A percentile compares a stretch with the other conserved stretches of the same genome.
Evolutionary conservation across 1,139 yeast species (phyloP).

Genomic region (Yamadazyma epiphylla): DNA sequence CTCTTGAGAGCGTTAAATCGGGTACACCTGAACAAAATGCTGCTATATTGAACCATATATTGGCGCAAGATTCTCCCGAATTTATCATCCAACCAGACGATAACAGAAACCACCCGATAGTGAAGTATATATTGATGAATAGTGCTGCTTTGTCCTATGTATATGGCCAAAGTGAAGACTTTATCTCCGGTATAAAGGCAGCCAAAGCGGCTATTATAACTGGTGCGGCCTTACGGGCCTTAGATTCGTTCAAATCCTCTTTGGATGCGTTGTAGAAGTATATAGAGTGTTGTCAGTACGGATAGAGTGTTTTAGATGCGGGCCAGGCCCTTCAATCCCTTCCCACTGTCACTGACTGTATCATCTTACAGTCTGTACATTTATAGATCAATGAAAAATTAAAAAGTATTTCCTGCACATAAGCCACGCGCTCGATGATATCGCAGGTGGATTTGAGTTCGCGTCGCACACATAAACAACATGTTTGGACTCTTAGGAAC

Average conservation of each 20-base stretch:
- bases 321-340: no score
- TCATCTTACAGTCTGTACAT: slow-evolving; percentile 1
- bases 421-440: no score
- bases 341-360: no score
- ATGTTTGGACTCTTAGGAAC: slow-evolving; percentile 20
- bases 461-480: not conserved
- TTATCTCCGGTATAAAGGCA: slow-evolving; percentile 72
- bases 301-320: no score
- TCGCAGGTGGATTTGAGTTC: not conserved
- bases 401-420: no score
- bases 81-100: slow-evolving; percentile 25
- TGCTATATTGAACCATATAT: slow-evolving; percentile 48
- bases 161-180: slow-evolving; percentile 60
- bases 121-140: slow-evolving; percentile 84
- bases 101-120: slow-evolving; percentile 53
- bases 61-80: slow-evolving; percentile 48
- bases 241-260: slow-evolving; percentile 53
- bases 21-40: slow-evolving; percentile 92
- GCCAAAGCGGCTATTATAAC: slow-evolving; percentile 66
- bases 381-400: no score
- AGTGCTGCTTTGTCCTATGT: slow-evolving; percentile 83
- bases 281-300: slow-evolving; percentile 3
- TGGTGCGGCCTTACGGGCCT: slow-evolving; percentile 62
- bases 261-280: slow-evolving; percentile 1
- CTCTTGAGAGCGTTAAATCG: slow-evolving; percentile 63